Base-by-base conservation (phyloP, 768 basidiomycete species). In the Boletus edulis region DNA sequence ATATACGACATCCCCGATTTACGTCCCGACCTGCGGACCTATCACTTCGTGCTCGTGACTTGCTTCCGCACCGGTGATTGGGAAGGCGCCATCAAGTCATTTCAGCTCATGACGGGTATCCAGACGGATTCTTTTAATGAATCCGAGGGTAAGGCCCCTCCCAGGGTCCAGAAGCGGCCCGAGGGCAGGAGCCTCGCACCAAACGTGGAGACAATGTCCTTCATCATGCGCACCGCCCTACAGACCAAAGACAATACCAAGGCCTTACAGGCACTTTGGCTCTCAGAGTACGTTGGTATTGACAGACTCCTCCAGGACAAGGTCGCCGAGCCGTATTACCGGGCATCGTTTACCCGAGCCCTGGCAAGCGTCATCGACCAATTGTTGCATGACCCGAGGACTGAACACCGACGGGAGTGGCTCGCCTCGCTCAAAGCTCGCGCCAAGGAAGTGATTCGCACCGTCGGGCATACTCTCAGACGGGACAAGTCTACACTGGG, bases 31-130 rank as follows among this genome's bases (percentile, higher is more conserved):
- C 29, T 56, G 53, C 61, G 60, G 48, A 82, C 86, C 10, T 90
- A 80, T 68, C 80, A 81, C 57, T 75, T 86, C 27, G 84, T 83
- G 49, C 75, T 91, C 62, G 69, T 75, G 56, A 78, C 81, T 3
- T 91, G 89, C 67, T 81, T 84, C 81, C 78, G 80, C 52, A 74
- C 76, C 35, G 74, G 66, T 14, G 86, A 91, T 68, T 91, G 87
- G 88, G 72, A 65, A 24, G 75, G 75, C 18, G 81, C 85, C 2
- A 65, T 74, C 46, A 76, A 78, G 46, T 71, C 80, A 17, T 86
- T 90, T 67, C 82, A 88, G 57, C 72, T 89, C 59, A 86, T 91
- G 83, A 86, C 87, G 4, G 89, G 89, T 7, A 83, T 81, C 60
- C 79, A 78, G 55, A 62, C 68, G 2, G 76, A 79, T 51, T 81